A percentile compares a stretch with the other conserved stretches of the same genome.
These are phyloP conservation scores for Tuctoria greenei DNA, from an alignment of 176 grass and related monocot species.

Conservation along the genomic window DNA sequence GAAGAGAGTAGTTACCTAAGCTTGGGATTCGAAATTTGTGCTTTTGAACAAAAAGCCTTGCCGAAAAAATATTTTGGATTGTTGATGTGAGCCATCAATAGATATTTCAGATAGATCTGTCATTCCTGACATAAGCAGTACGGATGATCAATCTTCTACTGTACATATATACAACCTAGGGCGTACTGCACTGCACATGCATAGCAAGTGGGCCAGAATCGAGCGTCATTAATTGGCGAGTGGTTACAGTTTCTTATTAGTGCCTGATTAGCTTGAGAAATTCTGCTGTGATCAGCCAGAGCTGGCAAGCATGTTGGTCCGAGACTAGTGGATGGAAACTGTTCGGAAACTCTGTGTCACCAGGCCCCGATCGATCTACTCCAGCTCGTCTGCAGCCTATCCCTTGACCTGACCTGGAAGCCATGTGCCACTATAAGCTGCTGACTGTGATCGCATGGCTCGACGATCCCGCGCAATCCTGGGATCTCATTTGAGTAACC, in stretches of 20 bases:
- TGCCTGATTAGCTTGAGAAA: not conserved
- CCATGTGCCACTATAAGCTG: conserved; percentile 11
- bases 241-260: not conserved
- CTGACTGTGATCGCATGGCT: not conserved
- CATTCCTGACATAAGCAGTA: not conserved
- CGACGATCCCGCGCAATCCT: not conserved
- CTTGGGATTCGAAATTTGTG: not conserved
- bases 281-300: conserved; percentile 8
- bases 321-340: conserved; percentile 17
- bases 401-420: conserved; percentile 32
- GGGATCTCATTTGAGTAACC: not conserved
- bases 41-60: not conserved
- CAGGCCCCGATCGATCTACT: not conserved
- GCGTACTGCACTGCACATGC: not conserved
- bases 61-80: not conserved
- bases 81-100: not conserved
- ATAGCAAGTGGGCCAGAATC: conserved; percentile 22
- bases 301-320: conserved; percentile 38
- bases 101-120: not conserved
- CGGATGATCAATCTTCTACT: not conserved
- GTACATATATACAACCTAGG: not conserved
- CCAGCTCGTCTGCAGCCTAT: conserved; percentile 26
- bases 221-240: not conserved
- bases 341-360: too few relatives aligned
- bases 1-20: conserved; percentile 14